Evolutionary conservation across 768 basidiomycete species (phyloP), one percentile per base, ranked within the genome.

Genomic region (Boletus rubroflammeus): DNA sequence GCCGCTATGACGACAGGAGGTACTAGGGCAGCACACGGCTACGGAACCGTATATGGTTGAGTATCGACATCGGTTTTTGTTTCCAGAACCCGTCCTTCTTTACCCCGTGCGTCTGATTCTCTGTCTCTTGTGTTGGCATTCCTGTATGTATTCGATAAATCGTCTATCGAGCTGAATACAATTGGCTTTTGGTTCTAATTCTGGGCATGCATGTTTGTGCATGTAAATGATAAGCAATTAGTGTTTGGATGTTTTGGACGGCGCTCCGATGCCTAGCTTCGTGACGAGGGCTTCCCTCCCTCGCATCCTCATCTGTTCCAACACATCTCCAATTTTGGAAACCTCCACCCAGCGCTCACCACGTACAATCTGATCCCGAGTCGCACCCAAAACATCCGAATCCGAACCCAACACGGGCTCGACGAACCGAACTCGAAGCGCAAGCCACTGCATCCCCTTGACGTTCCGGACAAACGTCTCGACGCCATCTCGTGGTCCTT

Each of bases 391-490:
- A 1, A 17, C 4, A 13, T 5, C 28, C 10, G 36, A 21, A 36
- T 17, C 19, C 15, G 19, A 31, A 47, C 11, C 23, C 2, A 41
- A 6, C 23, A 31, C 17, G 17, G 41, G 41, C 8, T 42, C 41
- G 25, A 42, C 15, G 25, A 42, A 42, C 7, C 25, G 41, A 9
- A 42, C 41, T 28, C 17, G 42, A 6, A 28, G 26, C 17, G 42
- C 42, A 10, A 43, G 42, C 26, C 42, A n/a, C 17, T 28, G 42
- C 42, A 17, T n/a, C 2, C 17, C 42, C 63, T 85, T 88, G 51
- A 90, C 78, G 48, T 84, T 85, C 19, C 65, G 71, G 1, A 86
- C 79, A 59, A 88, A 88, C 59, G 84, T 82, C 61, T 84, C 78
- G 13, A 89, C 72, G 44, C 78, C 69, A 8, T 75, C 69, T 40